Base-by-base conservation (phyloP, 805 yeast genomes). In the Gaillardinia entomophila region DNA sequence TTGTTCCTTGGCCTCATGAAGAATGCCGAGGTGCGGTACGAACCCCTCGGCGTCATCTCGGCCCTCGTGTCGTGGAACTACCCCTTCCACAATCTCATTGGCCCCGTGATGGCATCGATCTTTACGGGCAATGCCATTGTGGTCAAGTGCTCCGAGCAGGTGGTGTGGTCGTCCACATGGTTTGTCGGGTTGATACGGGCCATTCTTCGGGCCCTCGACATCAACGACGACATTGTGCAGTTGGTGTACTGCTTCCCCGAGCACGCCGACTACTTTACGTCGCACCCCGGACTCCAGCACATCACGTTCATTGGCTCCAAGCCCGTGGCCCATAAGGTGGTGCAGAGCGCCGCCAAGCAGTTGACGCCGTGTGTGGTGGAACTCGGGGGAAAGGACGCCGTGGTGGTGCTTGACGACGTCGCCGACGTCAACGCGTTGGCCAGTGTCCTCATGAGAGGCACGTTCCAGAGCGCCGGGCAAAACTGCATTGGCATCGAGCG, bases 401-500 rank as follows among this genome's bases (percentile, higher is more conserved):
- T 87, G 14, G 71, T 92, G 32, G 87, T 89, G 3, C 70, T 92
- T 42, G 97, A 90, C 49, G 92, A 86, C 45, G 82, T 75, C 25
- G 65, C 75, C 40, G 77, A 79, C 42, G 43, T 61, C 17, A 51
- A 61, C 18, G 79, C 95, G 0, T 45, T 66, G 15, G 49, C 69
- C 0, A 85, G 96, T 12, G 78, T 88, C 16, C 72, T 92, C 25
- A 73, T 92, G 82, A 73, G 99, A 51, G 99, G 98, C 23, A 82
- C 96, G 1, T 92, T 90, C 66, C 99, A 92, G 62, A 83, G 95
- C 33, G 84, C 96, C 0, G 99, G 99, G 10, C 99, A 92, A 61
- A 92, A 92, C 55, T 92, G 99, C 63, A 92, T 92, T 49, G 97
- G 99, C 24, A 84, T 92, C 34, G 99, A 92, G 62, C 72, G 98